Conservation (phyloP, 306 rosid genomes). For the Vicia faba region DNA sequence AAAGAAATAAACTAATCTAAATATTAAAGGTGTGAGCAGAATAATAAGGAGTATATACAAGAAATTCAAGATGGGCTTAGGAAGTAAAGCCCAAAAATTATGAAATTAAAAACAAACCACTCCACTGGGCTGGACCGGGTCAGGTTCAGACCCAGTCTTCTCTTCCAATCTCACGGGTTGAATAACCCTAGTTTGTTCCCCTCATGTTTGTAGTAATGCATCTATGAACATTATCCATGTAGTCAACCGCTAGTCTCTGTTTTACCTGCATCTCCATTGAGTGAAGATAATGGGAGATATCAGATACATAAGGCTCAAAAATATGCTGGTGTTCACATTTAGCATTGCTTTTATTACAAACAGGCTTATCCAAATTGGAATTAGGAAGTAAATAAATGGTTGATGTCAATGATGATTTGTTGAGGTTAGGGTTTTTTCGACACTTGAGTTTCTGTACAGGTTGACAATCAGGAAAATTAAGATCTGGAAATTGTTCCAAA, state of each 20-base stretch:
- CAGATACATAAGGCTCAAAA: neutral
- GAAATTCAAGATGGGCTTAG: too few relatives aligned
- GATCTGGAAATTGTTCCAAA: conserved; percentile 52
- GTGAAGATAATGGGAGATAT: conserved; percentile 55
- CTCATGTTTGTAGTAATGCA: conserved; percentile 68
- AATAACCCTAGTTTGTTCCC: too few relatives aligned
- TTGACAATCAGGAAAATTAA: neutral
- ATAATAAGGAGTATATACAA: too few relatives aligned
- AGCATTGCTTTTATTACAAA: neutral
- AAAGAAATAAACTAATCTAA: too few relatives aligned
- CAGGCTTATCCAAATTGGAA: neutral
- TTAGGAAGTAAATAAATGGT: neutral
- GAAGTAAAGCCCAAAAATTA: too few relatives aligned
- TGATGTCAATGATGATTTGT: conserved; percentile 7
- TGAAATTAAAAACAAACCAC: too few relatives aligned
- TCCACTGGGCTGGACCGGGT: too few relatives aligned
- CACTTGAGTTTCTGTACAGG: conserved; percentile 26
- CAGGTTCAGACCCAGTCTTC: too few relatives aligned
- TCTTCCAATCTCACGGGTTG: too few relatives aligned
- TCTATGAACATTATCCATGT: conserved; percentile 59
- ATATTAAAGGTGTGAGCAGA: too few relatives aligned
- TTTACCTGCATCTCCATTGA: conserved; percentile 76
- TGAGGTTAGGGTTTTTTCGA: conserved; percentile 23
- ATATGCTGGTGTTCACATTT: neutral
- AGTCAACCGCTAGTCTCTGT: conserved; percentile 60